Conservation (phyloP, 176 grass and related monocot genomes). For the Carex parvula region DNA sequence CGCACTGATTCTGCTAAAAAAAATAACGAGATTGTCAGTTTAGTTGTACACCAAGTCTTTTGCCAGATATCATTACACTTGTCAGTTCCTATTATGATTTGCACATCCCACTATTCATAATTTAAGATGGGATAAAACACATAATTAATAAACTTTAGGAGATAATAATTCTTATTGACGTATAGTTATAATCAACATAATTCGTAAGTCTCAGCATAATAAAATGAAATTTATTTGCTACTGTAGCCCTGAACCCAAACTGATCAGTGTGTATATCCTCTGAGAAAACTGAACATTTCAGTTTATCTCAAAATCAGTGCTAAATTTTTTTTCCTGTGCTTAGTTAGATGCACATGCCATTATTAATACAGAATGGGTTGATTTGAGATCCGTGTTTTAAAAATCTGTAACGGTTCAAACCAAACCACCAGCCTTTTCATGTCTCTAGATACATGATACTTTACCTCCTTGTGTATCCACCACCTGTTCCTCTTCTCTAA, state of each 20-base stretch:
- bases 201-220: background rate
- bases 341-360: too few species aligned
- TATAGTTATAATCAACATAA: background rate
- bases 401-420: too few species aligned
- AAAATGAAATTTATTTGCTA: background rate
- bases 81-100: background rate
- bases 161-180: background rate
- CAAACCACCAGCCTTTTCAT: background rate
- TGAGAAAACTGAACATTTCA: too few species aligned
- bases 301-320: too few species aligned
- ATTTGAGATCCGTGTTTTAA: too few species aligned
- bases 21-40: background rate
- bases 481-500: background rate
- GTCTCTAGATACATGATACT: background rate
- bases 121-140: background rate
- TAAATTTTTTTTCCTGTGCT: too few species aligned
- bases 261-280: too few species aligned
- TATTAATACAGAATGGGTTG: too few species aligned
- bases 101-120: background rate
- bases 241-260: background rate
- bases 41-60: background rate
- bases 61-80: background rate
- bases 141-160: background rate
- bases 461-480: background rate
- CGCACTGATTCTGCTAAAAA: conserved; percentile 1